Evolutionary conservation across 306 rosid species (phyloP), one percentile per base, ranked within the genome.

Genomic region (Vigna hirtella): DNA sequence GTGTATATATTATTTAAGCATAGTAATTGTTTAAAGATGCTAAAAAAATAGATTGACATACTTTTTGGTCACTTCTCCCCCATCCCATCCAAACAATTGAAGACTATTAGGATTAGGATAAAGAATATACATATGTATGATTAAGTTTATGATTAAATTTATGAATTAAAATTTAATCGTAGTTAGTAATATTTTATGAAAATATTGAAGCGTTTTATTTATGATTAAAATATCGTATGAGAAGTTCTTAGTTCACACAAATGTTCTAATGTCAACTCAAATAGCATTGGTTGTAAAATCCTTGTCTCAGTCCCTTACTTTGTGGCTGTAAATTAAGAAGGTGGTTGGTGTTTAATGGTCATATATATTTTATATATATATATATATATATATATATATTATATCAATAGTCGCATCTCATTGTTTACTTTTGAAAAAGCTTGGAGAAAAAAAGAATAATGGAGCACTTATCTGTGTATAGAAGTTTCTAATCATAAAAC

Each of bases 281-380:
- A 40, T 9, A 40, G 6, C 3, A n/a, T 2, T 8, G 20, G 32
- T 30, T 30, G 32, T 30, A 30, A 30, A 30, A 30, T 1, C 61
- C 9, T 7, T 52, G 58, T 24, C 17, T 20, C 30, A 4, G 32
- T 26, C 18, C 2, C 6, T 7, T 62, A 4, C 5, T 32, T 47
- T 49, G 77, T 70, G 72, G 82, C 18, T 14, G 64, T 58, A 57
- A 67, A n/a, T 36, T 12, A 28, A 20, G 22, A 70, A 22, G 65
- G 56, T 50, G 1, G 57, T 79, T 71, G 83, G 47, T 20, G 66
- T 15, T 11, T 48, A 20, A 22, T 62, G 26, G 13, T 78, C 62
- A 18, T 18, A 18, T 18, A 18, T 18, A 18, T 18, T 18, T 0
- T 18, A 18, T 18, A 18, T 18, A 18, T 18, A 18, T 18, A 18